These are phyloP conservation scores for Takashimella tepidaria DNA, from an alignment of 1,284 basidiomycete genomes.

Conservation along the genomic window DNA sequence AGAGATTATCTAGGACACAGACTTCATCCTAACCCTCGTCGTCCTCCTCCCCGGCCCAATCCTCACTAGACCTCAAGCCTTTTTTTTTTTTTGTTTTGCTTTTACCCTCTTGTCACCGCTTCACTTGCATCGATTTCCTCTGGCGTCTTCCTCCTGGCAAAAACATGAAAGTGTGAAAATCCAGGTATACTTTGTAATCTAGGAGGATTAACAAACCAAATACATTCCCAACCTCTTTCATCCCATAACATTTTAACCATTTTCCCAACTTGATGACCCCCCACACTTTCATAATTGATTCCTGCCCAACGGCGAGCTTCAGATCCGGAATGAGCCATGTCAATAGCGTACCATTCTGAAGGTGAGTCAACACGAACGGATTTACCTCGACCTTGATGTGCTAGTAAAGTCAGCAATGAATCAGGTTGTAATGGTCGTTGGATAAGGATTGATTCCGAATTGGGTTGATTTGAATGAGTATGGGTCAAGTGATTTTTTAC, in stretches of 20 bases:
- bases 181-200: constrained; percentile 44
- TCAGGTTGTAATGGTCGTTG: background rate
- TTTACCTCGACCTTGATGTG: constrained; percentile 9
- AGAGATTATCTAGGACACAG: no score
- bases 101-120: background rate
- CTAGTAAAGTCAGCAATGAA: background rate
- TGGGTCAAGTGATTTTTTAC: no score
- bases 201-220: constrained; percentile 43
- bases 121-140: constrained; percentile 43
- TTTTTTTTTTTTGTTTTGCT: background rate
- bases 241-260: constrained; percentile 45
- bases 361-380: background rate
- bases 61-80: background rate
- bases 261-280: constrained; percentile 38
- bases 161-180: constrained; percentile 46
- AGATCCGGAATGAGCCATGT: constrained; percentile 25
- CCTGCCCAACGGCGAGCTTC: constrained; percentile 35
- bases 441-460: no score
- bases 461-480: no score
- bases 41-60: no score
- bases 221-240: constrained; percentile 43
- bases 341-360: constrained; percentile 28
- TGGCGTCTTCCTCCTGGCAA: constrained; percentile 43
- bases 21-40: no score
- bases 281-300: constrained; percentile 24